Conservation (phyloP, 148 eudicot species). For the Persicaria tinctoria region DNA sequence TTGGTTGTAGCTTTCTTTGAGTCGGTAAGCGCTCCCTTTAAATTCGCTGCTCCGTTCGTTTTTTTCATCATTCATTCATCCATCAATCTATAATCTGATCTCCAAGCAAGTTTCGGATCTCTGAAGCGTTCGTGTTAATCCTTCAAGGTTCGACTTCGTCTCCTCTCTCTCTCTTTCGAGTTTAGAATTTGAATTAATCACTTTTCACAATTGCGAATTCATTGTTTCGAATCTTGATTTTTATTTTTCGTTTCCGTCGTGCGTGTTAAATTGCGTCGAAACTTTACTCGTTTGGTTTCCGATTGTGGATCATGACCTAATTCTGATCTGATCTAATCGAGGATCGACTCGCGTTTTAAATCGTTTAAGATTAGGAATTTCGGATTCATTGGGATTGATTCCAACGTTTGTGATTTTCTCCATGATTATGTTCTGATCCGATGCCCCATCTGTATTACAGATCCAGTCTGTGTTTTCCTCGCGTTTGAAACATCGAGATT, state of each 20-base stretch:
- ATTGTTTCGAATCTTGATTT: no score
- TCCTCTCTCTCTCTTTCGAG: background rate
- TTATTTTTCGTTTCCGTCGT: no score
- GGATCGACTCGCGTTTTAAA: background rate
- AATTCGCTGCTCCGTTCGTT: background rate
- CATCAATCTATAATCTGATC: no score
- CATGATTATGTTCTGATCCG: no score
- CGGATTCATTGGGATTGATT: background rate
- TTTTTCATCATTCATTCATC: background rate
- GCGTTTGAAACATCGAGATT: background rate
- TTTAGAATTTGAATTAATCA: background rate
- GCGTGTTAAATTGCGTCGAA: background rate
- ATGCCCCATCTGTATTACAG: no score
- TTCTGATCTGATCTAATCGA: background rate
- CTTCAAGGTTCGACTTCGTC: slow-evolving; percentile 7
- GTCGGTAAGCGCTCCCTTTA: slow-evolving; percentile 2
- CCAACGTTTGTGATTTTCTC: no score
- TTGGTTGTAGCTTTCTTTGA: background rate
- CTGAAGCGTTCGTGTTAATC: background rate
- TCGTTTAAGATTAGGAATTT: background rate
- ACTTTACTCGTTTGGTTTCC: background rate
- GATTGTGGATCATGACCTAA: background rate
- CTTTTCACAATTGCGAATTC: background rate
- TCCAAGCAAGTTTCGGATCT: background rate
- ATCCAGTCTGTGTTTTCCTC: background rate